These are phyloP conservation scores for Citrus cavaleriei DNA, from an alignment of 345 rosid species.

Conservation along the genomic window DNA sequence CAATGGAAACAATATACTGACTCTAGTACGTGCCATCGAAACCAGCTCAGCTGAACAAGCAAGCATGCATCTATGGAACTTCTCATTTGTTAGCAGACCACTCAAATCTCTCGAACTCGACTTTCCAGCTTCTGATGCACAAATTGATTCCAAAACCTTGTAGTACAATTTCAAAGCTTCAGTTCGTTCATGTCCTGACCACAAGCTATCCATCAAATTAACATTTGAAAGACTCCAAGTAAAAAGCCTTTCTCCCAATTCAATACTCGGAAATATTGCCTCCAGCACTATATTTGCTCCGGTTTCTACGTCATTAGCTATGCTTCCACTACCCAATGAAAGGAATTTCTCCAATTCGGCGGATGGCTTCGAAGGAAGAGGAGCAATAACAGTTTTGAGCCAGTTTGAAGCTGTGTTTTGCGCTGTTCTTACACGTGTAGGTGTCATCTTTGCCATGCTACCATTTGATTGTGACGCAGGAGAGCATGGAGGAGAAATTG, in stretches of 20 bases:
- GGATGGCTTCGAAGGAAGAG: slow-evolving; percentile 77
- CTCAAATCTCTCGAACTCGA: slow-evolving; percentile 70
- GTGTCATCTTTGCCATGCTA: slow-evolving; percentile 44
- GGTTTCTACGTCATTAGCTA: slow-evolving; percentile 55
- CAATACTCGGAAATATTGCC: slow-evolving; percentile 78
- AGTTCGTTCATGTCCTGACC: slow-evolving; percentile 77
- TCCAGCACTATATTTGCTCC: slow-evolving; percentile 81
- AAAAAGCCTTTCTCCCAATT: slow-evolving; percentile 46
- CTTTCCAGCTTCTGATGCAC: slow-evolving; percentile 78
- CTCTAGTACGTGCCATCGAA: slow-evolving; percentile 77
- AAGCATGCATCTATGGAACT: slow-evolving; percentile 96
- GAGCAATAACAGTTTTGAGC: slow-evolving; percentile 76
- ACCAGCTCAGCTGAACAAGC: slow-evolving; percentile 96
- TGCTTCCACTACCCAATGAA: slow-evolving; percentile 60
- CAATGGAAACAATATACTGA: slow-evolving; percentile 80
- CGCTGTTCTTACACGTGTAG: slow-evolving; percentile 74
- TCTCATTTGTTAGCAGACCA: slow-evolving; percentile 78
- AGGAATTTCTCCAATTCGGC: slow-evolving; percentile 62
- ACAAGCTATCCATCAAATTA: slow-evolving; percentile 78
- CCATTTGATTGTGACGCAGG: slow-evolving; percentile 61
- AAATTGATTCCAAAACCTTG: slow-evolving; percentile 90
- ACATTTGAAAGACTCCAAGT: slow-evolving; percentile 57
- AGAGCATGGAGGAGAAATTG: slow-evolving; percentile 70
- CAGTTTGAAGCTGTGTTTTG: slow-evolving; percentile 79
- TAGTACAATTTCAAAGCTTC: slow-evolving; percentile 85